These are phyloP conservation scores for Citropsis articulata DNA, from an alignment of 345 rosid genomes.

Conservation along the genomic window DNA sequence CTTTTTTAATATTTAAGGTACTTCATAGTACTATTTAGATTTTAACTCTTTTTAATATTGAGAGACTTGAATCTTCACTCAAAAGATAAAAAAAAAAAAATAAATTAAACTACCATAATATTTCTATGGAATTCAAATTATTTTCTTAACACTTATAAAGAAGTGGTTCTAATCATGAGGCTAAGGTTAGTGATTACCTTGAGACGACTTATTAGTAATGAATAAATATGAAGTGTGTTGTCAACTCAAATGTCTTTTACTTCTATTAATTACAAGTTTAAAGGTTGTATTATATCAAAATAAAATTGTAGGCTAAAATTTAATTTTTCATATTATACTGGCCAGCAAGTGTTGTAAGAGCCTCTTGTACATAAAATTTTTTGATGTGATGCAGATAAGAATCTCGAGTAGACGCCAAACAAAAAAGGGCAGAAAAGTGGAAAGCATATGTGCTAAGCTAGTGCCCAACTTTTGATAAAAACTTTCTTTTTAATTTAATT, in stretches of 20 bases:
- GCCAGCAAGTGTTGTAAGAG: too few species aligned
- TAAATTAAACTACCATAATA: accelerated
- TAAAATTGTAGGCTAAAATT: too few species aligned
- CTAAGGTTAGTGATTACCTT: accelerated
- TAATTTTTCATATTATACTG: too few species aligned
- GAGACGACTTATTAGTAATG: not conserved
- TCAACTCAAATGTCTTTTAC: too few species aligned
- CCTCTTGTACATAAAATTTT: too few species aligned
- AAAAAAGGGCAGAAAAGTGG: not conserved
- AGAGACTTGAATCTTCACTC: accelerated
- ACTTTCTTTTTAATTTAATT: not conserved
- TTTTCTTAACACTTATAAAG: accelerated
- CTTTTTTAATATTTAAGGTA: accelerated
- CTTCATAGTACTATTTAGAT: accelerated
- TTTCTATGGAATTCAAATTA: accelerated
- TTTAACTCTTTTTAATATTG: too few species aligned
- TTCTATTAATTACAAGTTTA: too few species aligned
- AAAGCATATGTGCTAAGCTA: slow-evolving; percentile 34
- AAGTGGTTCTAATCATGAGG: accelerated
- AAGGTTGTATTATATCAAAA: too few species aligned
- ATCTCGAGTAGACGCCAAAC: slow-evolving; percentile 1
- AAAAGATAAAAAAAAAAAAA: accelerated
- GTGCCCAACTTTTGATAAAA: not conserved
- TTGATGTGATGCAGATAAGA: slow-evolving; percentile 1
- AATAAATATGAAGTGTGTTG: too few species aligned